Percentiles rank a stretch among this genome's conserved stretches.
Evolutionary conservation across 2,329 filamentous ascomycete genomes (phyloP).

Genomic region (Trichoderma breve): DNA sequence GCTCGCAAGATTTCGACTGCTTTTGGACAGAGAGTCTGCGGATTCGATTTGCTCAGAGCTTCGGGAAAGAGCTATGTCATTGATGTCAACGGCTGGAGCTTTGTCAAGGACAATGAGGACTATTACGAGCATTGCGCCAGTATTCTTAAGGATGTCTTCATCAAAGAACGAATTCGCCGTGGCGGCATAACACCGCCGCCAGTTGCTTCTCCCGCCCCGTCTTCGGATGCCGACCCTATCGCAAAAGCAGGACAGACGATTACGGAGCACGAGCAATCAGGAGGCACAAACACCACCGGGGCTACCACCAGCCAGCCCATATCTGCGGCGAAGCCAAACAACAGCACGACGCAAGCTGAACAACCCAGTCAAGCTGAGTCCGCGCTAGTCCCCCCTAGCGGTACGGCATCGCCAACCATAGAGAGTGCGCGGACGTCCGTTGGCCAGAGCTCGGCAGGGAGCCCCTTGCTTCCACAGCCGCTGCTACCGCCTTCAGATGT

Average conservation of each 20-base stretch:
- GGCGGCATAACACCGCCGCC: slow-evolving; percentile 59
- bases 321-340: slow-evolving; percentile 32
- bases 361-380: slow-evolving; percentile 29
- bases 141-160: slow-evolving; percentile 84
- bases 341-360: slow-evolving; percentile 25
- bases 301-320: slow-evolving; percentile 18
- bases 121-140: slow-evolving; percentile 91
- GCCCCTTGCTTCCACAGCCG: slow-evolving; percentile 36
- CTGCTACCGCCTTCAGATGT: slow-evolving; percentile 37
- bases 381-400: slow-evolving; percentile 27
- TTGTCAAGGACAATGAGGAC: slow-evolving; percentile 98
- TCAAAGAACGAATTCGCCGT: slow-evolving; percentile 70
- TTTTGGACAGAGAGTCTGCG: slow-evolving; percentile 93
- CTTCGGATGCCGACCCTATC: slow-evolving; percentile 45
- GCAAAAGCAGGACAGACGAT: slow-evolving; percentile 32
- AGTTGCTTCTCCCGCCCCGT: slow-evolving; percentile 46
- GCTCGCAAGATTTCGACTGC: slow-evolving; percentile 86
- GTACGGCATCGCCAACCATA: slow-evolving; percentile 33
- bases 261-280: slow-evolving; percentile 42
- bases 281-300: slow-evolving; percentile 20
- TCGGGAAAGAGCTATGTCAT: slow-evolving; percentile 93
- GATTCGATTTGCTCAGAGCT: slow-evolving; percentile 88
- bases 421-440: slow-evolving; percentile 35
- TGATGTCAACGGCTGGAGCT: slow-evolving; percentile 99
- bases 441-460: slow-evolving; percentile 37